Evolutionary conservation across 2,329 filamentous ascomycete species (phyloP).

Genomic region (Sporothrix dimorphospora): DNA sequence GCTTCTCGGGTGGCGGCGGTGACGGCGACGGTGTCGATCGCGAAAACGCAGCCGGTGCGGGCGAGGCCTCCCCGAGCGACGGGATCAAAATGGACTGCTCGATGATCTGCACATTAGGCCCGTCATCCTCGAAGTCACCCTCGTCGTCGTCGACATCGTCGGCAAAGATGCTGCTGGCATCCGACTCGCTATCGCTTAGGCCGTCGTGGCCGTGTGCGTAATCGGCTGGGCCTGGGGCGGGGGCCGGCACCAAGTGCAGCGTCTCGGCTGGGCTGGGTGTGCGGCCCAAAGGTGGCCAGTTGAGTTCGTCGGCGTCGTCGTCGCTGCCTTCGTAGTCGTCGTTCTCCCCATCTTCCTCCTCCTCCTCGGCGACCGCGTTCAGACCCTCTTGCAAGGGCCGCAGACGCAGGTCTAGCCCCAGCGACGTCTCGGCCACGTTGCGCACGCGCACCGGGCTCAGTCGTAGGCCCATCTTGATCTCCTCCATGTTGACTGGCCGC

Average conservation of each 20-base stretch:
- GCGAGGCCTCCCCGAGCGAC: slow-evolving; percentile 34
- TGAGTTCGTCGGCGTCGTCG: slow-evolving; percentile 28
- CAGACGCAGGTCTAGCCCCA: slow-evolving; percentile 46
- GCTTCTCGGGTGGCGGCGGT: slow-evolving; percentile 48
- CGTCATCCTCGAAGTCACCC: slow-evolving; percentile 43
- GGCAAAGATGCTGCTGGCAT: slow-evolving; percentile 51
- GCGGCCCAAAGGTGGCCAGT: slow-evolving; percentile 17
- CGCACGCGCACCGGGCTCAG: slow-evolving; percentile 62
- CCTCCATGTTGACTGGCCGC: slow-evolving; percentile 69
- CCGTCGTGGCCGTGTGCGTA: slow-evolving; percentile 36
- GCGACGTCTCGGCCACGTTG: slow-evolving; percentile 53
- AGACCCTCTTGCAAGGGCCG: slow-evolving; percentile 39
- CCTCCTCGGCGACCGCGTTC: slow-evolving; percentile 30
- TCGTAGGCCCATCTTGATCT: slow-evolving; percentile 68
- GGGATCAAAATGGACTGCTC: slow-evolving; percentile 47
- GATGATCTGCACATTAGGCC: slow-evolving; percentile 51
- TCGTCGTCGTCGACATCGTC: slow-evolving; percentile 43
- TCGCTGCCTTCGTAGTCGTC: slow-evolving; percentile 36
- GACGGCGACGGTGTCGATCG: slow-evolving; percentile 40
- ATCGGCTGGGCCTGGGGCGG: slow-evolving; percentile 39
- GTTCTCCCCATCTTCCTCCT: slow-evolving; percentile 34
- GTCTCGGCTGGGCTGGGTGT: slow-evolving; percentile 44
- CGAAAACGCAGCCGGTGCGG: not conserved
- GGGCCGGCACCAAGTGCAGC: slow-evolving; percentile 47
- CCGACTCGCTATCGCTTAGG: slow-evolving; percentile 42